Percentiles rank a stretch among this genome's conserved stretches.
phyloP scores from a whole-genome alignment of 2,329 filamentous ascomycete species.

The Hymenoscyphus repandus region DNA sequence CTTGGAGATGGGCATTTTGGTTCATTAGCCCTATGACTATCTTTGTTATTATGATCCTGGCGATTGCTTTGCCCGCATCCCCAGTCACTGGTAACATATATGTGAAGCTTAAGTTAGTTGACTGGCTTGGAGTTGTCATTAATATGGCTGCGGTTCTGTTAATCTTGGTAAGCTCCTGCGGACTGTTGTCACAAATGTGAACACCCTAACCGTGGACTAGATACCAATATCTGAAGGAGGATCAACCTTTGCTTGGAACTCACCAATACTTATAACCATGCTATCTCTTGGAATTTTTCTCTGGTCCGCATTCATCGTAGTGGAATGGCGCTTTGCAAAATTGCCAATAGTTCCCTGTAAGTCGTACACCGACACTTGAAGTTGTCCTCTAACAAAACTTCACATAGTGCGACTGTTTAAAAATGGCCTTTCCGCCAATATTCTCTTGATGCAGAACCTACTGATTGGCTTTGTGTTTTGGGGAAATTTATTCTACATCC shows the following conservation, averaged over 20 bases:
- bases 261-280: constrained; percentile 5
- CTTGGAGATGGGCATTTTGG: constrained; percentile 32
- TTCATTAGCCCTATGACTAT: constrained; percentile 16
- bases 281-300: constrained; percentile 25
- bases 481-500: constrained; percentile 10
- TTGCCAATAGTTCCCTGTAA: neutral
- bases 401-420: constrained; percentile 8
- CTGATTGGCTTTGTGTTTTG: constrained; percentile 7
- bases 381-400: too few relatives aligned
- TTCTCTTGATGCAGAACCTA: neutral
- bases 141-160: too few relatives aligned
- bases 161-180: too few relatives aligned
- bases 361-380: too few relatives aligned
- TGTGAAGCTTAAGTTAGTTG: constrained; percentile 21
- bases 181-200: too few relatives aligned
- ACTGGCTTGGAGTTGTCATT: constrained; percentile 25
- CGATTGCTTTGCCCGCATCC: constrained; percentile 14
- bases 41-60: too few relatives aligned
- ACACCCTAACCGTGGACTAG: too few relatives aligned
- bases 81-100: too few relatives aligned
- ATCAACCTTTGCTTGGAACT: constrained; percentile 8
- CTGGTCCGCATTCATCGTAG: constrained; percentile 39
- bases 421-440: constrained; percentile 6
- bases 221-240: constrained; percentile 5
- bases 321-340: constrained; percentile 33